Evolutionary conservation across 441 rosid species (phyloP), one percentile per base, ranked within the genome.

Genomic region (Populus trichocarpa): DNA sequence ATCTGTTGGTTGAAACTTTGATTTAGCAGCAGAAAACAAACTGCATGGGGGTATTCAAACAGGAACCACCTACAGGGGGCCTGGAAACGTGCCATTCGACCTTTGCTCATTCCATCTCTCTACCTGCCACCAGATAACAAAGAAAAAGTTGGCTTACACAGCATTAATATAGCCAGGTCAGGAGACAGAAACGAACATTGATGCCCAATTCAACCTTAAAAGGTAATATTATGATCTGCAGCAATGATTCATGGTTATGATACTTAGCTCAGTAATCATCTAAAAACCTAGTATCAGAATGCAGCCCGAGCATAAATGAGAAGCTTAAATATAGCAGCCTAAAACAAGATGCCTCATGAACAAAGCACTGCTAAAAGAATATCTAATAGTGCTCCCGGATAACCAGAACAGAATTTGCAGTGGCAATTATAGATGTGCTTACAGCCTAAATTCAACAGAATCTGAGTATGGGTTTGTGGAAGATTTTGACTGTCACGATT

Each of bases 51-150:
- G 77, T 71, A 67, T 14, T 75, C 83, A 73, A 81, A 75, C 25
- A 64, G 72, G 77, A 38, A 73, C 25, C 70, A 72, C 67, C 88
- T 90, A 95, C 79, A 95, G 96, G 67, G 97, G 99, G 59, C 98
- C 98, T 13, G 99, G 98, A 83, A 95, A 95, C 22, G 98, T 92
- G 81, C 99, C 99, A 72, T 91, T 91, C 86, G 92, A 98, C 89
- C 99, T 87, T 84, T 95, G 99, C 85, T 95, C 99, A 76, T 95
- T 95, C 99, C 99, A 95, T 82, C 83, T 87, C 0, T 92, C 98
- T 70, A 93, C 75, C 99, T 95, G 83, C 13, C 67, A 75, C 25
- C 22, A 77, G 77, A 36, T 36, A 25, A 72, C 35, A 64, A 32
- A 20, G 35, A 57, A 69, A 64, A 36, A 13, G 68, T 83, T 68